phyloP scores from a whole-genome alignment of 2,329 filamentous ascomycete species.

The Exophiala lecanii-corni region DNA sequence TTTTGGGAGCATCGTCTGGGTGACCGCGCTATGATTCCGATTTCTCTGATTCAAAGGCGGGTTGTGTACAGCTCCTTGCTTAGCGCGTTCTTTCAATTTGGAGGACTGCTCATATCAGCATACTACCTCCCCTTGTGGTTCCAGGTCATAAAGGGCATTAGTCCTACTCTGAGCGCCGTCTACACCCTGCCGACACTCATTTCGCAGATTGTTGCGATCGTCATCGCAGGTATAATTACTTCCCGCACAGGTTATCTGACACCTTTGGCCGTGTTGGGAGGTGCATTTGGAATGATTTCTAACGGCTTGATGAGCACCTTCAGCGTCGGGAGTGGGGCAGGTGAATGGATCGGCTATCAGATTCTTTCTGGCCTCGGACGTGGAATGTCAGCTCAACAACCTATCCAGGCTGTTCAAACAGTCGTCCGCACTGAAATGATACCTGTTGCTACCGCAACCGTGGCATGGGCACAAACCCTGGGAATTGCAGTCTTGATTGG shows the following conservation, averaged over 20 bases:
- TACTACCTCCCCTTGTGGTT: conserved; percentile 44
- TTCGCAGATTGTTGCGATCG: conserved; percentile 17
- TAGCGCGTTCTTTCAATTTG: conserved; percentile 32
- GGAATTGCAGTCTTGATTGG: conserved; percentile 25
- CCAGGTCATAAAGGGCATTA: conserved; percentile 39
- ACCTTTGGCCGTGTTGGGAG: conserved; percentile 31
- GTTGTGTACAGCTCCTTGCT: conserved; percentile 16
- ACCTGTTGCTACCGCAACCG: conserved; percentile 22
- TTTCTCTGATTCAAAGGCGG: conserved; percentile 15
- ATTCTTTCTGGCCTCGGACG: conserved; percentile 27
- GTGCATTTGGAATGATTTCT: conserved; percentile 29
- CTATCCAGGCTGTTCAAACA: conserved; percentile 23
- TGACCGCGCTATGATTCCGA: conserved; percentile 25
- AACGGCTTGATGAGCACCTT: conserved; percentile 34
- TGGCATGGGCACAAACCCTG: conserved; percentile 24
- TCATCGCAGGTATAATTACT: conserved; percentile 18
- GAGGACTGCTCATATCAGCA: conserved; percentile 17
- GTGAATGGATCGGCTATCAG: conserved; percentile 31
- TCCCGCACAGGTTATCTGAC: conserved; percentile 32
- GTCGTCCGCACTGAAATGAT: conserved; percentile 20
- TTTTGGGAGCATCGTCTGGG: conserved; percentile 22
- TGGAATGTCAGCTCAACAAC: conserved; percentile 29
- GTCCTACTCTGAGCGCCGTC: conserved; percentile 24
- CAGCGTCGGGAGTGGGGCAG: conserved; percentile 19
- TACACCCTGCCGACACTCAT: conserved; percentile 24